These are phyloP conservation scores for Paramyrothecium roridum DNA, from an alignment of 2,329 filamentous ascomycete species.

Conservation along the genomic window DNA sequence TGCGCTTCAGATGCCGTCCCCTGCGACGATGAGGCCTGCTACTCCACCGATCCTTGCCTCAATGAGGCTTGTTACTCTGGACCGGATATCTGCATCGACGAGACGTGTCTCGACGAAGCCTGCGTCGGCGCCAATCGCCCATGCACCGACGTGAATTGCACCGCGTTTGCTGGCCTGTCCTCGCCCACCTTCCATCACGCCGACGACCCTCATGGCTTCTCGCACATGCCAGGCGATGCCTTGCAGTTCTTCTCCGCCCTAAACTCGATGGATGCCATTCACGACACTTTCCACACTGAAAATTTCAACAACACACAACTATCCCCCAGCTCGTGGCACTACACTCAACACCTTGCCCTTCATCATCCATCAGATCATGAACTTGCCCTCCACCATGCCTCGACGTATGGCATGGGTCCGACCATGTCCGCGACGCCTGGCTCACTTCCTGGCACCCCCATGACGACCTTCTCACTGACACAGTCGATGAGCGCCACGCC, in stretches of 20 bases:
- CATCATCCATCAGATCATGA: no score
- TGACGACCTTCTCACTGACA: not conserved
- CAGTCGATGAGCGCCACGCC: not conserved
- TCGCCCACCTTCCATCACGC: no score
- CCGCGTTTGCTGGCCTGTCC: conserved; percentile 11
- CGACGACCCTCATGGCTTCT: no score
- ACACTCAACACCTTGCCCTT: no score
- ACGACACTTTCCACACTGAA: no score
- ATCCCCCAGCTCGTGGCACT: no score
- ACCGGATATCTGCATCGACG: not conserved
- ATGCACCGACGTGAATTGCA: conserved; percentile 33
- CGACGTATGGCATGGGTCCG: no score
- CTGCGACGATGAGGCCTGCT: conserved; percentile 30
- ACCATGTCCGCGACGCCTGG: not conserved
- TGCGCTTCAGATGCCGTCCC: conserved; percentile 20
- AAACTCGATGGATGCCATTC: no score
- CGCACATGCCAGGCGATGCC: no score
- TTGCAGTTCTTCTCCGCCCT: no score
- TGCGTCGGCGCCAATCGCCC: conserved; percentile 30
- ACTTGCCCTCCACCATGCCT: no score
- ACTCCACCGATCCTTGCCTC: conserved; percentile 32
- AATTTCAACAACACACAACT: no score
- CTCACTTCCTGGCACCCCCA: not conserved
- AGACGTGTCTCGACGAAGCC: conserved; percentile 13
- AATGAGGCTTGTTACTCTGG: conserved; percentile 20